Evolutionary conservation across 169 alveolate species (phyloP), one percentile per base, ranked within the genome.

Genomic region (Plasmodium blacklocki): DNA sequence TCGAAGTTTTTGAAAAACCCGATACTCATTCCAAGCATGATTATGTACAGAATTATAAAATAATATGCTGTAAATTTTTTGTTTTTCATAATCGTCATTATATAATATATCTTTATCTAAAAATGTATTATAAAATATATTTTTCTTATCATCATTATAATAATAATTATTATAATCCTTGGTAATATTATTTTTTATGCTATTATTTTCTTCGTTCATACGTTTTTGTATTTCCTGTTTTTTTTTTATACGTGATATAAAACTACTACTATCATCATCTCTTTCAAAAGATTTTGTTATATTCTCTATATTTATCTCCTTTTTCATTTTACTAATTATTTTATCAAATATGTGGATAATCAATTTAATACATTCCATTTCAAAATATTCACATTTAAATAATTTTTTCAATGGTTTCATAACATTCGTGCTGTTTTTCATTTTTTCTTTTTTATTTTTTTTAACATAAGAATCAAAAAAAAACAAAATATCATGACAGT

Each of bases 381-480:
- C 90, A 23, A 80, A 50, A 49, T 47, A 60, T 59, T 80, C 90
- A 56, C 85, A 80, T 80, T 56, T 80, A 60, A 80, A 80, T 11
- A 80, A 50, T 60, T 60, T 80, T 47, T 68, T 66, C 29, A 80
- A 4, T 32, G 56, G 21, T 4, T 43, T 67, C 11, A 80, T 15
- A 4, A 70, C 15, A 11, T 80, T 70, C 21, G 23, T 63, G 19
- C 49, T 50, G n/a, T 6, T 74, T 23, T 59, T 59, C 26, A 49
- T 23, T 39, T 78, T 63, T 39, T 39, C 47, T 58, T 58, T 74
- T 58, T 80, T 80, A 67, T 62, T 45, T 80, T 80, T 56, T 54
- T 80, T 80, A 52, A 67, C 73, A 68, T 80, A 80, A 11, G 78
- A 14, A 70, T 80, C 90, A 54, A 80, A 80, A 71, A 80, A 80